Evolutionary conservation across 2,329 filamentous ascomycete genomes (phyloP), one percentile per base, ranked within the genome.

Genomic region (Aspergillus niger): DNA sequence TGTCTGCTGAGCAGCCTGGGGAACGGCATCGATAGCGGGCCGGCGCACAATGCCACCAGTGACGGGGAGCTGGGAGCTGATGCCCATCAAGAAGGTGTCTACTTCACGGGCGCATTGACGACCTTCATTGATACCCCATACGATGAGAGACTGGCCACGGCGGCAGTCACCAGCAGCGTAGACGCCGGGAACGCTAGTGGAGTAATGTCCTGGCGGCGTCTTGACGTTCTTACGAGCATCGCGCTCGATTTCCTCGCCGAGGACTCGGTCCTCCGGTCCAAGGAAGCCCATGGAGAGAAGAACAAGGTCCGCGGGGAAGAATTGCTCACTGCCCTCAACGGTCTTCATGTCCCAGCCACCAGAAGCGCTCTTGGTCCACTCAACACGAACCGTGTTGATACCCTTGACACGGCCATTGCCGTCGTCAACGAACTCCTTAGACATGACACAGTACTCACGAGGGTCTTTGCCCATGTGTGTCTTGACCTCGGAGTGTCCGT

Each of bases 301-400:
- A 48, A 98, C 93, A 43, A 98, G 86, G 73, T 98, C 94, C 28
- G 94, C 94, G 39, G 92, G 92, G 89, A 97, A 97, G 85, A 96
- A 96, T 75, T 97, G 88, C 81, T 96, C 91, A 63, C 90, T 94
- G 39, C 91, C 92, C 67, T 97, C 93, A 32, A 96, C 84, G 77
- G 96, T 94, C 85, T 97, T 97, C 92, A 98, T 97, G 79, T 97
- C 94, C 94, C 94, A 98, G 48, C 93, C 93, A 67, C 93, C 93
- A 63, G 86, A 89, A 28, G 91, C 85, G 57, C 88, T 91, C 83
- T 93, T 95, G 69, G 92, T 95, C 94, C 94, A 98, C 77, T 97
- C 93, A 47, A 98, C 93, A 57, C 94, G 92, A 61, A 95, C 87
- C 47, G 92, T 97, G 80, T 95, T 97, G 84, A 98, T 97, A 65